Percentiles rank a stretch among this genome's conserved stretches.
Conservation (phyloP, 2,329 filamentous ascomycete genomes). For the Xylariaceae sp. region DNA sequence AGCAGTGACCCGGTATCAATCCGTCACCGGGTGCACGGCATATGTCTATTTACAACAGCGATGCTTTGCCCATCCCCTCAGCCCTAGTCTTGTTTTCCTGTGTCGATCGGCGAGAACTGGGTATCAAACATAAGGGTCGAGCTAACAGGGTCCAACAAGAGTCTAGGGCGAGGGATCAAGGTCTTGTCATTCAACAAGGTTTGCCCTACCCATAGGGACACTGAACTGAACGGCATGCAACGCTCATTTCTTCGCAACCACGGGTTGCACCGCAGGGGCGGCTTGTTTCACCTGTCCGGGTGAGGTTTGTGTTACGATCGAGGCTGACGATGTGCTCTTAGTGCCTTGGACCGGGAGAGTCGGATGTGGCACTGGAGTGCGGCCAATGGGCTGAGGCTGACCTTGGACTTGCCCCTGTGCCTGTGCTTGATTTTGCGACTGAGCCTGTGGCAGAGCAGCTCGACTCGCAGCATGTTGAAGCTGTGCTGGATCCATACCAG, state of each 20-base stretch:
- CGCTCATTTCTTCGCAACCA: too few relatives aligned
- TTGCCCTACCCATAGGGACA: too few relatives aligned
- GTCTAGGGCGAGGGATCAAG: conserved; percentile 1
- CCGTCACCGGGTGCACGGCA: conserved; percentile 9
- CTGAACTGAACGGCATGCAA: too few relatives aligned
- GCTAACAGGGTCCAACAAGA: conserved; percentile 6
- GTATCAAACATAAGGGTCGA: conserved; percentile 14
- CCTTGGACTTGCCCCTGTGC: conserved; percentile 14
- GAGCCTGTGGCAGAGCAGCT: conserved; percentile 21
- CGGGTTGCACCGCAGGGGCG: not conserved
- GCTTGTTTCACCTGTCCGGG: conserved; percentile 10
- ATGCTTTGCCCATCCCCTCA: conserved; percentile 6
- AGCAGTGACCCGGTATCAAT: conserved; percentile 12
- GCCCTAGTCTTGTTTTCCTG: conserved; percentile 2
- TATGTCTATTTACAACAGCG: conserved; percentile 25
- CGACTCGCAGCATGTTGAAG: conserved; percentile 21
- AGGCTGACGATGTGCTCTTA: conserved; percentile 8
- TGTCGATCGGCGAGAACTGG: conserved; percentile 9
- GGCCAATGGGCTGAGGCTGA: not conserved
- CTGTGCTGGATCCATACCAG: conserved; percentile 28
- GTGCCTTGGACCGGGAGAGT: conserved; percentile 5
- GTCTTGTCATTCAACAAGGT: not conserved
- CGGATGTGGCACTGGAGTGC: too few relatives aligned
- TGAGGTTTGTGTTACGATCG: conserved; percentile 3
- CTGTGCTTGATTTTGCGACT: conserved; percentile 13